These are phyloP conservation scores for Melampsora americana DNA, from an alignment of 1,284 basidiomycete species.

Conservation along the genomic window DNA sequence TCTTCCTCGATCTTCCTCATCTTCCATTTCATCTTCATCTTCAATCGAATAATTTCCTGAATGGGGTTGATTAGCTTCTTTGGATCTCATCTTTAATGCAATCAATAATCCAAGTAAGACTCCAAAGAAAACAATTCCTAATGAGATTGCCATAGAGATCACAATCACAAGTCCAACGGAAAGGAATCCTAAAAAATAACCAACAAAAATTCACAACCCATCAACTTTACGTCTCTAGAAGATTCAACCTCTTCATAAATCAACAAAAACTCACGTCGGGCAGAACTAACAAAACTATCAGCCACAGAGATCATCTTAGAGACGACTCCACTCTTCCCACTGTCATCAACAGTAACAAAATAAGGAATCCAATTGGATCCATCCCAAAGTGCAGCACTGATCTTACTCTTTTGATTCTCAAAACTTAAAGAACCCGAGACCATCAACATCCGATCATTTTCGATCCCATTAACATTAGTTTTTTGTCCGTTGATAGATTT, in stretches of 20 bases:
- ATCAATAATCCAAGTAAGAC: conserved; percentile 82
- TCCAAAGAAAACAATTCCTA: conserved; percentile 87
- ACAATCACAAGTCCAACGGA: conserved; percentile 90
- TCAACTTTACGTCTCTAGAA: conserved; percentile 55
- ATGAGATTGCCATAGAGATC: conserved; percentile 92
- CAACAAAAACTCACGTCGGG: conserved; percentile 44
- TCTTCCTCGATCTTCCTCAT: conserved; percentile 7
- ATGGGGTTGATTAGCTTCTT: conserved; percentile 21
- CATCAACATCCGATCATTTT: conserved; percentile 87
- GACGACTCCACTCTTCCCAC: conserved; percentile 70
- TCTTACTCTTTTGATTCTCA: conserved; percentile 62
- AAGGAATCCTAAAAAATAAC: conserved; percentile 66
- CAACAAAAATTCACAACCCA: conserved; percentile 55
- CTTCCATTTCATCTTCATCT: conserved; percentile 44
- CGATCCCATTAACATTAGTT: conserved; percentile 67
- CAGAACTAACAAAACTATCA: conserved; percentile 47
- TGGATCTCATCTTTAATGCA: conserved; percentile 63
- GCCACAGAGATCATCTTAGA: conserved; percentile 75
- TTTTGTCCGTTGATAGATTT: conserved; percentile 60
- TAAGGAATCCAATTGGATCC: conserved; percentile 80
- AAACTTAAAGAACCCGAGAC: conserved; percentile 64
- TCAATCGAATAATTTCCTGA: conserved; percentile 30
- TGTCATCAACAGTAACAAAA: conserved; percentile 66
- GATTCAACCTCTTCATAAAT: conserved; percentile 66
- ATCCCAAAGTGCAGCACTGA: conserved; percentile 75